These are phyloP conservation scores for Yarrowia porcina DNA, from an alignment of 805 yeast genomes.

Conservation along the genomic window DNA sequence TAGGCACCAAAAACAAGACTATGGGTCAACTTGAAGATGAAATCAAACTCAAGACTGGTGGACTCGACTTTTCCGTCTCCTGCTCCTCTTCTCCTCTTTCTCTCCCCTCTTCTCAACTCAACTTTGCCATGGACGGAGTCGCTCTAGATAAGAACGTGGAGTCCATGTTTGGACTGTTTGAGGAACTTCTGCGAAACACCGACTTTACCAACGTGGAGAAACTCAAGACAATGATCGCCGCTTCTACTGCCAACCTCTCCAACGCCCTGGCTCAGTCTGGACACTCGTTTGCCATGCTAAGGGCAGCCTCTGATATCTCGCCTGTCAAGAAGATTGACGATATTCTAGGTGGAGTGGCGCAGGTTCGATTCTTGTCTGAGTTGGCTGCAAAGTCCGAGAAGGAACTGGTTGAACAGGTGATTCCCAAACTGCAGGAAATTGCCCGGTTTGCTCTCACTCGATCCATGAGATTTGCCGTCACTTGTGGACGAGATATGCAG, in stretches of 20 bases:
- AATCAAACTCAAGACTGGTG: constrained; percentile 81
- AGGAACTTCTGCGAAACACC: constrained; percentile 64
- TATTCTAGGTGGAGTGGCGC: constrained; percentile 67
- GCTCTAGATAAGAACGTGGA: constrained; percentile 62
- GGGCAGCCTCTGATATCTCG: constrained; percentile 60
- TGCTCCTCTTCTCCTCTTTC: constrained; percentile 52
- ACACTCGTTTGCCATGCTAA: constrained; percentile 73
- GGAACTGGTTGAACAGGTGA: constrained; percentile 49
- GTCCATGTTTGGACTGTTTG: constrained; percentile 62
- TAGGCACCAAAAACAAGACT: constrained; percentile 72
- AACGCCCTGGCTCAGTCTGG: constrained; percentile 83
- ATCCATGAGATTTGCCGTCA: constrained; percentile 31
- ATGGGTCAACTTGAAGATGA: constrained; percentile 83
- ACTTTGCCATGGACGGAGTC: constrained; percentile 62
- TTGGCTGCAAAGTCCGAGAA: constrained; percentile 52
- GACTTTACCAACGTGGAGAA: constrained; percentile 65
- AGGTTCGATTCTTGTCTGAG: constrained; percentile 64
- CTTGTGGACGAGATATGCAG: constrained; percentile 53
- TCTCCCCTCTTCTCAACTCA: constrained; percentile 47
- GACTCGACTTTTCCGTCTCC: constrained; percentile 61
- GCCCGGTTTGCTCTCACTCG: constrained; percentile 29
- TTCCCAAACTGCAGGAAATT: constrained; percentile 54
- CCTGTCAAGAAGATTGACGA: constrained; percentile 60
- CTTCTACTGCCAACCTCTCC: constrained; percentile 70
- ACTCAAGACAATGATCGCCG: constrained; percentile 66